These are phyloP conservation scores for Leptographium wingfieldii DNA, from an alignment of 2,329 filamentous ascomycete genomes.

Conservation along the genomic window DNA sequence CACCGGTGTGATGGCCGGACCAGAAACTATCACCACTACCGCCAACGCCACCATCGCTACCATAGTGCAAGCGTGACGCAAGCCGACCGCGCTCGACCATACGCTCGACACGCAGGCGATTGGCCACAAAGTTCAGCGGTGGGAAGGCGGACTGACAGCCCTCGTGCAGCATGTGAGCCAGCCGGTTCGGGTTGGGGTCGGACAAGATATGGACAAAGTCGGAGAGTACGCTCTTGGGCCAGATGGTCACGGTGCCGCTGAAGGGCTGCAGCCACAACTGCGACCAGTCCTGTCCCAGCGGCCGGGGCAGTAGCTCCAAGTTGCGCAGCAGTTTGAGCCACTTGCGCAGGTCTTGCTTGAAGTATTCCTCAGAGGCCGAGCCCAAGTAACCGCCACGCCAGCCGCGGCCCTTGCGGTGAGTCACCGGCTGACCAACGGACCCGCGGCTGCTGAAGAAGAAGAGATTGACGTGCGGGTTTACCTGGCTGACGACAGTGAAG, in stretches of 20 bases:
- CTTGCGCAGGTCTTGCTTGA: conserved; percentile 94
- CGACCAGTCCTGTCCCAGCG: conserved; percentile 90
- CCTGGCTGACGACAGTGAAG: conserved; percentile 78
- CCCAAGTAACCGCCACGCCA: conserved; percentile 95
- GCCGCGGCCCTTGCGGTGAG: conserved; percentile 80
- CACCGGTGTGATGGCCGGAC: background rate
- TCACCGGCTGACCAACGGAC: conserved; percentile 83
- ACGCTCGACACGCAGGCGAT: conserved; percentile 73
- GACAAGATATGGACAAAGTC: conserved; percentile 81
- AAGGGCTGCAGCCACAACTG: conserved; percentile 95
- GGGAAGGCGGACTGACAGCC: conserved; percentile 85
- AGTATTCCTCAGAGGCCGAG: conserved; percentile 81
- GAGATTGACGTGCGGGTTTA: conserved; percentile 95
- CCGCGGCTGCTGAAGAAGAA: conserved; percentile 97
- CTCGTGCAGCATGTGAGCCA: conserved; percentile 81
- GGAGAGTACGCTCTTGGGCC: conserved; percentile 66
- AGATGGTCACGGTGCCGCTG: conserved; percentile 88
- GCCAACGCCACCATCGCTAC: background rate
- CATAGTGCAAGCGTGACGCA: background rate
- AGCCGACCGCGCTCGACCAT: conserved; percentile 44
- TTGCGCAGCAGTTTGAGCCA: conserved; percentile 94
- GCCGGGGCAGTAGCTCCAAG: conserved; percentile 79
- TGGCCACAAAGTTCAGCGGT: conserved; percentile 81
- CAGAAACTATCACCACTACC: background rate
- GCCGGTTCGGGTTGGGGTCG: conserved; percentile 61